Base-by-base conservation (phyloP, 805 yeast species). In the fission yeast (Schizosaccharomyces pombe) region DNA sequence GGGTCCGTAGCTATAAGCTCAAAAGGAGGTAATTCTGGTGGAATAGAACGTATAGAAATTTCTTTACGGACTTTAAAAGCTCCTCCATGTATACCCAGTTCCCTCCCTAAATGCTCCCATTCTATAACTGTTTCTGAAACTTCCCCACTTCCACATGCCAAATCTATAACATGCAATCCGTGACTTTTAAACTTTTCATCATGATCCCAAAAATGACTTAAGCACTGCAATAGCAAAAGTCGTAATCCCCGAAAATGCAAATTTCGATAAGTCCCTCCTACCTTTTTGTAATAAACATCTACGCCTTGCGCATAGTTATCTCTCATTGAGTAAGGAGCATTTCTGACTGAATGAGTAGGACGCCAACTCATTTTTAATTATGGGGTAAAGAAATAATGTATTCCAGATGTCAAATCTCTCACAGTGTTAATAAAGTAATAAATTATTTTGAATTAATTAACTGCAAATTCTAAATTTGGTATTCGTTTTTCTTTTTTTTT, bases 141-240 rank as follows among this genome's bases (percentile, higher is more conserved):
- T 43, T 43, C 49, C 5, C 49, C 49, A 26, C 49, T 43, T 16
- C 49, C 49, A 24, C 49, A 43, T 22, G 49, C 49, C 49, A 43
- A 22, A 24, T 43, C 49, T 8, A 43, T n/a, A 2, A 43, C 26
- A 22, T 43, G 30, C 14, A 26, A 19, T 43, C 30, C 49, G 5
- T 3, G 26, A 4, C 14, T 37, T 6, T 29, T 28, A 19, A 24
- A 14, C 28, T 26, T 26, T 16, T 43, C 49, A 43, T 43, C 30
- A 16, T 43, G 28, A 8, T 19, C 28, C 49, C 49, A 43, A 19
- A 43, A 26, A 22, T n/a, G 28, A n/a, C 49, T 43, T 29, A 43
- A 43, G 49, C 49, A 43, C 14, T 43, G 30, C 49, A 43, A 22
- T 3, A 24, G 14, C 11, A 43, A 26, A 22, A 19, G 28, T 8